Conservation (phyloP, 1,284 basidiomycete genomes). For the Neonothopanus nambi region DNA sequence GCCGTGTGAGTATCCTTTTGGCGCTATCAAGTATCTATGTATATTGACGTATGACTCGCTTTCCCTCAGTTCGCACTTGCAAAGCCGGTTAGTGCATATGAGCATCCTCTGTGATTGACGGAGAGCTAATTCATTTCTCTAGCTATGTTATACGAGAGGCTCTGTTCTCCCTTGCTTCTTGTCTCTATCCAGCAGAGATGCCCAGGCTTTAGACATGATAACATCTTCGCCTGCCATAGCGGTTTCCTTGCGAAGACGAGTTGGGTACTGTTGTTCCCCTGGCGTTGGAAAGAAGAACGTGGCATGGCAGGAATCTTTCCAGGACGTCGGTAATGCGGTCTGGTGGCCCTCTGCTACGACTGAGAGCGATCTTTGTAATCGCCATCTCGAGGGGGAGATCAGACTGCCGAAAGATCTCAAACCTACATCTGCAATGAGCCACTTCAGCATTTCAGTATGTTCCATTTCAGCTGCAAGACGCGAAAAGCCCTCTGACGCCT, state of each 20-base stretch:
- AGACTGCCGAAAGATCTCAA: conserved; percentile 46
- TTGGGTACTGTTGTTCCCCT: conserved; percentile 42
- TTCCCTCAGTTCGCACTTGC: conserved; percentile 39
- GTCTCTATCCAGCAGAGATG: conserved; percentile 39
- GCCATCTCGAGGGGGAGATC: conserved; percentile 51
- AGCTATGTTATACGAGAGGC: conserved; percentile 52
- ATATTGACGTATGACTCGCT: background rate
- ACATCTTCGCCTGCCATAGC: conserved; percentile 39
- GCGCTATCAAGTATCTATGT: conserved; percentile 29
- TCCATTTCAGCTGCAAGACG: background rate
- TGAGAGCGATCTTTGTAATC: conserved; percentile 27
- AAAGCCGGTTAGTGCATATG: conserved; percentile 37
- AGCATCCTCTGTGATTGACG: background rate
- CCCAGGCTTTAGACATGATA: conserved; percentile 43
- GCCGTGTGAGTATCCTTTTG: conserved; percentile 17
- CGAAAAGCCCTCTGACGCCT: background rate
- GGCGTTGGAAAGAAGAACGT: conserved; percentile 33
- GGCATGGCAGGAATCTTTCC: conserved; percentile 40
- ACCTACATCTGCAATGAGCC: conserved; percentile 47
- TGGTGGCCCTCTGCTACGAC: conserved; percentile 44
- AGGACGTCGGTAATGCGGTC: conserved; percentile 41
- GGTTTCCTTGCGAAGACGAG: conserved; percentile 43
- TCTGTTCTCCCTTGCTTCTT: conserved; percentile 46
- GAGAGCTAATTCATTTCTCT: background rate
- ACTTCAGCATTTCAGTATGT: conserved; percentile 46